These are phyloP conservation scores for Fraxinus albicans DNA, from an alignment of 305 asterid species.

Conservation along the genomic window DNA sequence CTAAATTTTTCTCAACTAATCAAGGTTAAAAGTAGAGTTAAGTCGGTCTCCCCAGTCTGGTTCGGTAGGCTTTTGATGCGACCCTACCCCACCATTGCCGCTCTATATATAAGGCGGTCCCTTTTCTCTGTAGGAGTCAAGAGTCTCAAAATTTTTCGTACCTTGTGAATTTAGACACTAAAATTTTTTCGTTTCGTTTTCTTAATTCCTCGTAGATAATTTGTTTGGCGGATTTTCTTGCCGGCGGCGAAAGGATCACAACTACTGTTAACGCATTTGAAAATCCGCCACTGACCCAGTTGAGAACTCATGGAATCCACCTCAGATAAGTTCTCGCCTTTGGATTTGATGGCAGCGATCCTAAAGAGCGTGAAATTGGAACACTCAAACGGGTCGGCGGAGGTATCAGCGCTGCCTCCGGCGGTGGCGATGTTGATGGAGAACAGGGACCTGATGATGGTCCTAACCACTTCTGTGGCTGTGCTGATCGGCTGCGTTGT, in stretches of 20 bases:
- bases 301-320: conserved; percentile 42
- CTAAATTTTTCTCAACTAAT: background rate
- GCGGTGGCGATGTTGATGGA: conserved; percentile 65
- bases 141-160: conserved; percentile 33
- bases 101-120: conserved; percentile 24
- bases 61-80: conserved; percentile 34
- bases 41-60: conserved; percentile 32
- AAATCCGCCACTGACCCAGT: background rate
- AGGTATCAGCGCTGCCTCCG: conserved; percentile 41
- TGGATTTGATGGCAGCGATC: conserved; percentile 83
- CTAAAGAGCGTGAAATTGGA: conserved; percentile 59
- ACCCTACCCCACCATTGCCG: conserved; percentile 11
- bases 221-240: background rate
- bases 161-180: background rate
- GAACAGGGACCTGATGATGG: conserved; percentile 67
- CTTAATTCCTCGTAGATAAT: background rate
- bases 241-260: background rate
- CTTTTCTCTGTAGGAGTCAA: conserved; percentile 22
- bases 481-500: conserved; percentile 66
- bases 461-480: conserved; percentile 70
- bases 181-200: background rate
- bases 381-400: conserved; percentile 54
- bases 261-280: background rate
- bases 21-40: background rate
- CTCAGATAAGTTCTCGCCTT: conserved; percentile 63